Evolutionary conservation across 148 eudicot species (phyloP), one percentile per base, ranked within the genome.

Genomic region (Beta vulgaris): DNA sequence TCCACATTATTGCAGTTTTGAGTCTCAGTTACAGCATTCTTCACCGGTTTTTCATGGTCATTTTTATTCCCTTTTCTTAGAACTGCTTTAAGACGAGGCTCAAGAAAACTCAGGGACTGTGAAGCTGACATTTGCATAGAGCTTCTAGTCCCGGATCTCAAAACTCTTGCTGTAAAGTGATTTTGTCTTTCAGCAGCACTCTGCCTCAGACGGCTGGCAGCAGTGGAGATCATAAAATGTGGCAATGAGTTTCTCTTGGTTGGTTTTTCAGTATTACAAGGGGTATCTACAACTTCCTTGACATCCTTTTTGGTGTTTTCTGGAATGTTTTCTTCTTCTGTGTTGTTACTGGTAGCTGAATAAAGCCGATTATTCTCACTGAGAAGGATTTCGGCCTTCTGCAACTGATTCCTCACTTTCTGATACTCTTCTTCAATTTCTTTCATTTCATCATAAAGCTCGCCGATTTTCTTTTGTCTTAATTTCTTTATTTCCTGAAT

Each of bases 201-300:
- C 51, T 82, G 85, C 74, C 93, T 87, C 31, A 81, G 86, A 26
- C 88, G 84, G 59, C 93, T 87, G 58, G 88, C 87, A 42, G 80
- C 86, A 28, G 93, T 90, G 32, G 93, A 75, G 26, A 46, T 77
- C 93, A 90, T 90, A 78, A 86, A 90, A 75, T 87, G 88, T 53
- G 93, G 93, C 70, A 85, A 58, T n/a, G 89, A 75, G 46, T 48
- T 85, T 76, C 72, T 83, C 80, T 46, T 82, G 39, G 26, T 65
- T 55, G 74, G 35, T 32, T 78, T 87, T 28, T 81, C 86, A 9
- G 85, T 51, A 15, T 76, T 79, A 76, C 29, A 49, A 44, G 89
- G 85, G 25, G 79, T 75, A 60, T 72, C 76, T 40, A 36, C 57
- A 12, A 70, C 64, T 75, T 82, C 88, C 39, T 39, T 72, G 48